Evolutionary conservation across 257 asterid genomes (phyloP).

Genomic region (Jacaranda copaia): DNA sequence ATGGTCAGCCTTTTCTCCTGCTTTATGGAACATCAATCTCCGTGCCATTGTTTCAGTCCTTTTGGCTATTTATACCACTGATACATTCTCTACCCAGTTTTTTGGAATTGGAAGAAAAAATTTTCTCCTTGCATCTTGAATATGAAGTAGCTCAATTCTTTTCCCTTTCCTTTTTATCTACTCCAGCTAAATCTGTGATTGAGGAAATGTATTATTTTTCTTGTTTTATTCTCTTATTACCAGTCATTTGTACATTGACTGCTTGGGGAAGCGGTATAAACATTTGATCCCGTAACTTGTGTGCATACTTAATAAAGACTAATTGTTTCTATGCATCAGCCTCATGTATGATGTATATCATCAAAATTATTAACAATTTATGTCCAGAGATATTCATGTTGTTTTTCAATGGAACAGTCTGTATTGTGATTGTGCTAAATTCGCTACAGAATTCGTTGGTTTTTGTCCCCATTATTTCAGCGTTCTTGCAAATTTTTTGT

Average conservation of each 20-base stretch:
- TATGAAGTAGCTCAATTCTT: slow-evolving; percentile 6
- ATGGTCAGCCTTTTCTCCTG: slow-evolving; percentile 59
- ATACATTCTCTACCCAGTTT: not conserved
- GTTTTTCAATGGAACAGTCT: too few species aligned
- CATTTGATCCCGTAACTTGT: slow-evolving; percentile 18
- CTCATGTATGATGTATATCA: slow-evolving; percentile 20
- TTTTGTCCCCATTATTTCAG: not conserved
- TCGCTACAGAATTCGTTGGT: not conserved
- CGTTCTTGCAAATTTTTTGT: slow-evolving; percentile 14
- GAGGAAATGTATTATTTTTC: slow-evolving; percentile 9
- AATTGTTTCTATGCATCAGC: not conserved
- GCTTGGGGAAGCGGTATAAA: not conserved
- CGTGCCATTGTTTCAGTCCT: slow-evolving; percentile 1
- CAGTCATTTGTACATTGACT: not conserved
- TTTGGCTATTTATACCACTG: not conserved
- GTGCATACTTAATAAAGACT: not conserved
- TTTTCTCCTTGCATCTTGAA: slow-evolving; percentile 14
- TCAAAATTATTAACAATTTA: not conserved
- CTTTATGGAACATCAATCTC: slow-evolving; percentile 15
- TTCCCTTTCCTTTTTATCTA: not conserved
- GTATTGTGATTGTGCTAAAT: slow-evolving; percentile 9
- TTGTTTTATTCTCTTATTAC: not conserved
- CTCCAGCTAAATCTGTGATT: not conserved
- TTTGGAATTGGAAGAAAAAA: not conserved
- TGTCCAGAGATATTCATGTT: too few species aligned